Evolutionary conservation across 768 basidiomycete species (phyloP).

Genomic region (Auricularia heimuer): DNA sequence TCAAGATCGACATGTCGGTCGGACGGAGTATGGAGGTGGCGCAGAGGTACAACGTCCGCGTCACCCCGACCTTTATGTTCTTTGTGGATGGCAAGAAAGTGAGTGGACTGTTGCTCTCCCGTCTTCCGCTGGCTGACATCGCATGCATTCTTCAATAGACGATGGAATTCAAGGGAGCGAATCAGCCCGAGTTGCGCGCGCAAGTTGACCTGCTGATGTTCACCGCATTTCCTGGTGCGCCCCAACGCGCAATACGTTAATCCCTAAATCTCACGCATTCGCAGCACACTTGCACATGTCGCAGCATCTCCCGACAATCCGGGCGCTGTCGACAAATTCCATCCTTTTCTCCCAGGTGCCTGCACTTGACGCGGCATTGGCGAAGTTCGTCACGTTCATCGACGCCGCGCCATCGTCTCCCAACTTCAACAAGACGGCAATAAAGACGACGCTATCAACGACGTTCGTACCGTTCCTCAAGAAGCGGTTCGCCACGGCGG

Average conservation of each 20-base stretch:
- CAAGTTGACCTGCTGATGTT: constrained; percentile 68
- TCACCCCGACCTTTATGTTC: constrained; percentile 85
- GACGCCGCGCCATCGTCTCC: constrained; percentile 30
- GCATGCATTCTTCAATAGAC: constrained; percentile 29
- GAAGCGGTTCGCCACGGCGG: constrained; percentile 33
- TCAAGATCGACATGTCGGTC: constrained; percentile 72
- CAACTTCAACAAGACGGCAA: constrained; percentile 25
- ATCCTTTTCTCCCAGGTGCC: constrained; percentile 71
- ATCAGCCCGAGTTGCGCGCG: constrained; percentile 56
- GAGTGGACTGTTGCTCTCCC: neutral
- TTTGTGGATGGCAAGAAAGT: constrained; percentile 73
- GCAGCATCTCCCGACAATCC: constrained; percentile 48
- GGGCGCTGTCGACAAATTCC: constrained; percentile 56
- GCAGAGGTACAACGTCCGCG: constrained; percentile 51
- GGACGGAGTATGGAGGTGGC: constrained; percentile 56
- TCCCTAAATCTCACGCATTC: constrained; percentile 3
- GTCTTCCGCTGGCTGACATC: neutral
- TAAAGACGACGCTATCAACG: constrained; percentile 37
- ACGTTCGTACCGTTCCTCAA: constrained; percentile 58
- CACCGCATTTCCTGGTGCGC: constrained; percentile 73
- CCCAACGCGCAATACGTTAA: no score
- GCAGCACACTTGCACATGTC: constrained; percentile 68
- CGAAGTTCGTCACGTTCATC: constrained; percentile 56
- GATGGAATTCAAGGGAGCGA: constrained; percentile 62
- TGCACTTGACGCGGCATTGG: constrained; percentile 48